Conservation (phyloP, 805 yeast species). For the Sugiyamaella marilandica region DNA sequence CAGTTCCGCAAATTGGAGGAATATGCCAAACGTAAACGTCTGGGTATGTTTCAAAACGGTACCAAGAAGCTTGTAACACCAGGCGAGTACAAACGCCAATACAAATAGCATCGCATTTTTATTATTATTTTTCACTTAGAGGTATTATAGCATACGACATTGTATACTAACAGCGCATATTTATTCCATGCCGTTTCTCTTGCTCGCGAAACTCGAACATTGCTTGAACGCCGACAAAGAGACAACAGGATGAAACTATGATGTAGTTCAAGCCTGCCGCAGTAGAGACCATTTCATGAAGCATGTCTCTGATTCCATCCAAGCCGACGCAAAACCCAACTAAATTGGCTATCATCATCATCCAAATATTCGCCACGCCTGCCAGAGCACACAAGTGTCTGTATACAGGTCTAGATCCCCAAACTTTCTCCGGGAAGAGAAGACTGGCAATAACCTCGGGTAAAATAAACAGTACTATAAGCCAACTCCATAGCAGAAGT, state of each 20-base stretch:
- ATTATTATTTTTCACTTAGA: neutral
- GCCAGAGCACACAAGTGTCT: constrained; percentile 82
- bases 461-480: constrained; percentile 74
- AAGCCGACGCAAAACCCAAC: constrained; percentile 92
- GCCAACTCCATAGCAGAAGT: constrained; percentile 93
- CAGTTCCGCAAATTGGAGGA: constrained; percentile 57
- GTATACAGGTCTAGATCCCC: constrained; percentile 55
- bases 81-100: constrained; percentile 58
- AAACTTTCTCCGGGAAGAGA: constrained; percentile 35
- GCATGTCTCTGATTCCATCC: constrained; percentile 69
- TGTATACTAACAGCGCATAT: constrained; percentile 61
- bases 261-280: constrained; percentile 51
- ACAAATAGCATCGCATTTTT: constrained; percentile 9
- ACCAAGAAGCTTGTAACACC: constrained; percentile 60
- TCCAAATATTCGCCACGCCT: constrained; percentile 85
- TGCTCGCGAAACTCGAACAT: constrained; percentile 91
- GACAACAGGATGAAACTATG: constrained; percentile 60
- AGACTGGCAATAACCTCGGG: constrained; percentile 74
- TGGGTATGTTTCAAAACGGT: constrained; percentile 62
- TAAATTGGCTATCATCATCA: constrained; percentile 96
- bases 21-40: constrained; percentile 49
- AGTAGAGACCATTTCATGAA: constrained; percentile 69
- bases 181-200: constrained; percentile 78
- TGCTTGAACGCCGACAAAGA: constrained; percentile 82
- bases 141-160: neutral